Evolutionary conservation across 352 stramenopile species (phyloP).

Genomic region (Pythium phragmiticola): DNA sequence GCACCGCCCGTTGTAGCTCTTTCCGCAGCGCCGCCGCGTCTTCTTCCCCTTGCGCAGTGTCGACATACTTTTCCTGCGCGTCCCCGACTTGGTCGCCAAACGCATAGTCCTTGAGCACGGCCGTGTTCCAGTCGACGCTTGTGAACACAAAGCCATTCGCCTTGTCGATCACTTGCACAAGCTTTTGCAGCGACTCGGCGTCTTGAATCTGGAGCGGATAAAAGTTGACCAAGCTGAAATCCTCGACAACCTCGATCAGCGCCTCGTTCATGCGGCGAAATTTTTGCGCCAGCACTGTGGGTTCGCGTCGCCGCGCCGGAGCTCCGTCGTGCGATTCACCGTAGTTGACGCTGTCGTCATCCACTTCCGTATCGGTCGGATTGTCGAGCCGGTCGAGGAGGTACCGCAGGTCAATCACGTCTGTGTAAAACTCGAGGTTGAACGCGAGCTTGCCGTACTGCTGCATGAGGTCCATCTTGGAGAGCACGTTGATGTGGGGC

Average conservation of each 20-base stretch:
- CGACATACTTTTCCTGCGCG: constrained; percentile 74
- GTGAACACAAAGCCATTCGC: constrained; percentile 83
- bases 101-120: constrained; percentile 68
- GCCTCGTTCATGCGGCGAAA: constrained; percentile 85
- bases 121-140: constrained; percentile 74
- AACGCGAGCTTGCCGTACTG: constrained; percentile 88
- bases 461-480: constrained; percentile 98
- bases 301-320: constrained; percentile 19
- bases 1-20: constrained; percentile 36
- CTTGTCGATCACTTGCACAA: constrained; percentile 81
- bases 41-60: constrained; percentile 33
- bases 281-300: constrained; percentile 39
- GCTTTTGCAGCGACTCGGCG: constrained; percentile 53
- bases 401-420: constrained; percentile 83
- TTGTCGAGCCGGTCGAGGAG: constrained; percentile 78
- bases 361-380: constrained; percentile 22
- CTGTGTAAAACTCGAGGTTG: constrained; percentile 89
- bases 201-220: constrained; percentile 81
- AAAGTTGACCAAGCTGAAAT: constrained; percentile 87
- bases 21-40: constrained; percentile 30
- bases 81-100: constrained; percentile 62
- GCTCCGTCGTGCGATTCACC: neutral
- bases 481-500: constrained; percentile 98
- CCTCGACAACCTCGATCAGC: constrained; percentile 84
- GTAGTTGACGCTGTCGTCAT: constrained; percentile 39